phyloP scores from a whole-genome alignment of 352 stramenopile genomes.

The Plasmopara halstedii region DNA sequence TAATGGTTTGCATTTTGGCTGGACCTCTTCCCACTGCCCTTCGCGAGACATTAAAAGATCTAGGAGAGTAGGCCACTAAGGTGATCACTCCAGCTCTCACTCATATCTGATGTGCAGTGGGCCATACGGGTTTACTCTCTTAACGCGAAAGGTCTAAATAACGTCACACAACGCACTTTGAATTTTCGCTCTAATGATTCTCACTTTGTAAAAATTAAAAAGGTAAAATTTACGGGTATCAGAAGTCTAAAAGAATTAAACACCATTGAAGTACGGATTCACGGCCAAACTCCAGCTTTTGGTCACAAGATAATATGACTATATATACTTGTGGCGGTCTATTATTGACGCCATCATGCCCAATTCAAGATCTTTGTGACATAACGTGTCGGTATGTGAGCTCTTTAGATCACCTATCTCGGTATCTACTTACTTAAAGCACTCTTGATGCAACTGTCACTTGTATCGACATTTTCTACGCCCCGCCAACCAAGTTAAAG shows the following conservation, averaged over 20 bases:
- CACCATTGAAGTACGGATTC: background rate
- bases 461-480: background rate
- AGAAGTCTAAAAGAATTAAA: slow-evolving; percentile 1
- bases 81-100: background rate
- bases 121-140: background rate
- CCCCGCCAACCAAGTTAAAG: background rate
- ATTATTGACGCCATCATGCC: background rate
- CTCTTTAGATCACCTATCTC: background rate
- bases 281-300: background rate
- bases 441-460: background rate
- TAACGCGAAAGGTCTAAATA: background rate
- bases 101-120: background rate
- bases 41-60: background rate
- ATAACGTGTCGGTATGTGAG: background rate
- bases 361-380: background rate
- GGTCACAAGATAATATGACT: background rate
- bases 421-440: no score
- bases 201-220: slow-evolving; percentile 16
- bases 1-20: background rate
- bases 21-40: background rate
- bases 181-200: background rate
- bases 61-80: background rate
- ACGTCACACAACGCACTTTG: background rate
- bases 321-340: background rate
- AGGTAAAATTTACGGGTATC: background rate